A percentile compares a stretch with the other conserved stretches of the same genome.
phyloP scores from a whole-genome alignment of 2,329 filamentous ascomycete species.

The Dactylellina haptotyla region DNA sequence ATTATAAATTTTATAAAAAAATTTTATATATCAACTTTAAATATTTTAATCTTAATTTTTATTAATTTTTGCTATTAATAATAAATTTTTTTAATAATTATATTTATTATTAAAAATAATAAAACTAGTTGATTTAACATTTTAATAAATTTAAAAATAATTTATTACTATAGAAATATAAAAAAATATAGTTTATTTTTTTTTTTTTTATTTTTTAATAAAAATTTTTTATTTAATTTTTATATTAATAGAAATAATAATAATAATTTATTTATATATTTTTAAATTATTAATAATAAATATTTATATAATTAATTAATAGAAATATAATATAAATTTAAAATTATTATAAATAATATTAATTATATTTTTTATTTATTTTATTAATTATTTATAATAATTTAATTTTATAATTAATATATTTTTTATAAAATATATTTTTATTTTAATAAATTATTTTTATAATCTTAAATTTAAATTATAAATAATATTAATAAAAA shows the following conservation, averaged over 20 bases:
- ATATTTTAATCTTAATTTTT: background rate
- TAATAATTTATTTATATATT: background rate
- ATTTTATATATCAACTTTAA: background rate
- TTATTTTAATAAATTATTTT: background rate
- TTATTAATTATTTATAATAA: background rate
- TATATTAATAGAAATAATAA: too few relatives aligned
- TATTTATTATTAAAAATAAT: background rate
- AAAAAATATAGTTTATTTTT: background rate
- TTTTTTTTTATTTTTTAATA: background rate
- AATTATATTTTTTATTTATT: background rate
- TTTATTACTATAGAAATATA: too few relatives aligned
- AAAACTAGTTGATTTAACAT: background rate
- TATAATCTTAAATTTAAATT: background rate
- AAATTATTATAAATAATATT: background rate
- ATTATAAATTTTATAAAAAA: too few relatives aligned
- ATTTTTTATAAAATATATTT: background rate
- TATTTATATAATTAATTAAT: background rate
- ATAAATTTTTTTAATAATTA: background rate
- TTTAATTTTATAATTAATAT: background rate
- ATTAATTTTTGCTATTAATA: background rate
- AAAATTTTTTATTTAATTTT: too few relatives aligned
- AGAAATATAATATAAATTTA: background rate
- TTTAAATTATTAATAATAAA: background rate
- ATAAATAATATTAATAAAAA: background rate
- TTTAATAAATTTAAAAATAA: background rate